A percentile compares a stretch with the other conserved stretches of the same genome.
phyloP scores from a whole-genome alignment of 805 yeast species.

The Monosporozyma aerobia region DNA sequence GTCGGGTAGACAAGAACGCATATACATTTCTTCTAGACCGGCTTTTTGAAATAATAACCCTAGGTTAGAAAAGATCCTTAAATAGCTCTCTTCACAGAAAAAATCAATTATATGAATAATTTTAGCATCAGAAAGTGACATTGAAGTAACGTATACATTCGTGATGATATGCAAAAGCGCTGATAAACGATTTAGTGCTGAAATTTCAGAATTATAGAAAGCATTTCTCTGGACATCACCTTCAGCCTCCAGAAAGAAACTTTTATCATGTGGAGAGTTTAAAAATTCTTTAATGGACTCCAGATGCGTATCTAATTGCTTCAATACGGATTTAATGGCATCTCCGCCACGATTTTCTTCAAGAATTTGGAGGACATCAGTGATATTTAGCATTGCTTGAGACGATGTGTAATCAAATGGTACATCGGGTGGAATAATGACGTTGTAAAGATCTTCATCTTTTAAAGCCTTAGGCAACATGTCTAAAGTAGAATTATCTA shows the following conservation, averaged over 20 bases:
- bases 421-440: slow-evolving; percentile 41
- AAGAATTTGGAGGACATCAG: slow-evolving; percentile 46
- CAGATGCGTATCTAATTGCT: slow-evolving; percentile 29
- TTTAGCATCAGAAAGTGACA: slow-evolving; percentile 39
- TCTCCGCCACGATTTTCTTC: slow-evolving; percentile 48
- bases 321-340: slow-evolving; percentile 32
- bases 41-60: slow-evolving; percentile 41
- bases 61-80: slow-evolving; percentile 34
- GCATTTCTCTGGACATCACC: background rate
- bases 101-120: slow-evolving; percentile 24
- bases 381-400: slow-evolving; percentile 42
- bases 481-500: slow-evolving; percentile 43
- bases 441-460: slow-evolving; percentile 38
- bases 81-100: slow-evolving; percentile 29
- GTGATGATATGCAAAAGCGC: slow-evolving; percentile 44
- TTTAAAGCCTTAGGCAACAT: slow-evolving; percentile 31
- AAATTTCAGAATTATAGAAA: slow-evolving; percentile 3
- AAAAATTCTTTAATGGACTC: slow-evolving; percentile 24
- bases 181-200: slow-evolving; percentile 29
- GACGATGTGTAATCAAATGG: slow-evolving; percentile 57
- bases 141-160: slow-evolving; percentile 48
- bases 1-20: slow-evolving; percentile 42
- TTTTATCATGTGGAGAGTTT: slow-evolving; percentile 10
- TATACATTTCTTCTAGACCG: slow-evolving; percentile 46
- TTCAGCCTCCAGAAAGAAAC: slow-evolving; percentile 23